phyloP scores from a whole-genome alignment of 176 grass and related monocot species.

The Typha latifolia region DNA sequence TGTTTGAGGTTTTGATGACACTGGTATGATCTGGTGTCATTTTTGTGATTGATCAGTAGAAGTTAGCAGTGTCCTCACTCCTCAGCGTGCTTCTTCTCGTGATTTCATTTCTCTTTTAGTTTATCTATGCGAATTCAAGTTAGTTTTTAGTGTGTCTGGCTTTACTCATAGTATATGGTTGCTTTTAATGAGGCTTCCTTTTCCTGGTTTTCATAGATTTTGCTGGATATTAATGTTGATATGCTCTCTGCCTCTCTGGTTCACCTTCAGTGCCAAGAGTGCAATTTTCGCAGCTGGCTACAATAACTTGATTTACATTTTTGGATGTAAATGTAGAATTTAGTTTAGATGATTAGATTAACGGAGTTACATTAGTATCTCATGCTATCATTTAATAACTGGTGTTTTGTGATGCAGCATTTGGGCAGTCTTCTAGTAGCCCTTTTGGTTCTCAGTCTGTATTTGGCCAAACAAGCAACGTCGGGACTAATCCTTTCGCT shows the following conservation, averaged over 20 bases:
- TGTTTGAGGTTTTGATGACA: background rate
- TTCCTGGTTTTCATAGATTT: too few species aligned
- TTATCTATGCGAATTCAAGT: background rate
- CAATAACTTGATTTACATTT: too few species aligned
- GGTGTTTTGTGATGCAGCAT: slow-evolving; percentile 7
- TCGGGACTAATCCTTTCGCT: slow-evolving; percentile 56
- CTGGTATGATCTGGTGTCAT: background rate
- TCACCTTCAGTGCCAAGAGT: too few species aligned
- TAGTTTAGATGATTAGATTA: background rate
- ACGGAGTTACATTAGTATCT: background rate
- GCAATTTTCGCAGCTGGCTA: too few species aligned
- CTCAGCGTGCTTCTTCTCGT: background rate
- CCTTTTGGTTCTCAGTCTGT: slow-evolving; percentile 41
- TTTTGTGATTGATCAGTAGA: background rate
- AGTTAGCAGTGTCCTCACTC: background rate
- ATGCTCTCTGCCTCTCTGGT: too few species aligned
- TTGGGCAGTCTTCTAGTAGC: slow-evolving; percentile 48
- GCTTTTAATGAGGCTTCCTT: too few species aligned
- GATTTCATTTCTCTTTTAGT: background rate
- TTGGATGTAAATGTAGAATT: background rate
- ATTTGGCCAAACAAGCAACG: slow-evolving; percentile 45
- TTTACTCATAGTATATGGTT: background rate
- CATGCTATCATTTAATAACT: background rate
- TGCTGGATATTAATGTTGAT: too few species aligned
- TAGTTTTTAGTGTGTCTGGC: background rate